phyloP scores from a whole-genome alignment of 495 filamentous ascomycete genomes.

The Daldinia grandis region DNA sequence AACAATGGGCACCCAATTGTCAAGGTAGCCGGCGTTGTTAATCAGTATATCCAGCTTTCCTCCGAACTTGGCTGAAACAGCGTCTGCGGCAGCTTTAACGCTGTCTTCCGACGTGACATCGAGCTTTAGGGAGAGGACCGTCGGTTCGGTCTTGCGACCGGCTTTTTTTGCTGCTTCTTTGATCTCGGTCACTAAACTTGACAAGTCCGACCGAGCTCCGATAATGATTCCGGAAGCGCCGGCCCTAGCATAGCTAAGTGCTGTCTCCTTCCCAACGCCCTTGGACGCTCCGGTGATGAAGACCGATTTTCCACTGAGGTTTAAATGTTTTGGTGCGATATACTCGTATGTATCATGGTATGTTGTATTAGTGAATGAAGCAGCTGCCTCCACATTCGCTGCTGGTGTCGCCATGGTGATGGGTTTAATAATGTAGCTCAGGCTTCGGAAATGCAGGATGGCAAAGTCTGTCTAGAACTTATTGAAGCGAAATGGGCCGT shows the following conservation, averaged over 20 bases:
- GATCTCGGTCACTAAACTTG: slow-evolving; percentile 45
- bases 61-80: slow-evolving; percentile 43
- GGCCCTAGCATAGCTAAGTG: slow-evolving; percentile 55
- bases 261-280: slow-evolving; percentile 63
- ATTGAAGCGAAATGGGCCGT: no score
- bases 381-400: slow-evolving; percentile 18
- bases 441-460: not conserved
- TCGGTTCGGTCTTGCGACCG: slow-evolving; percentile 46
- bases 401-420: slow-evolving; percentile 26
- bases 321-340: slow-evolving; percentile 45
- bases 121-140: slow-evolving; percentile 51
- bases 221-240: slow-evolving; percentile 54
- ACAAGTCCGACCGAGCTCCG: slow-evolving; percentile 53
- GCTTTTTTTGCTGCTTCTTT: slow-evolving; percentile 46
- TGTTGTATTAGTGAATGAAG: slow-evolving; percentile 32
- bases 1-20: slow-evolving; percentile 43
- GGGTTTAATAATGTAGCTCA: not conserved
- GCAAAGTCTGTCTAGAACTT: not conserved
- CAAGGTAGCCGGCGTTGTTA: slow-evolving; percentile 56
- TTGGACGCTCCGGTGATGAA: slow-evolving; percentile 65
- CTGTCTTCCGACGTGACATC: slow-evolving; percentile 54
- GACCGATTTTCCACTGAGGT: slow-evolving; percentile 62
- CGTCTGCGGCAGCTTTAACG: slow-evolving; percentile 48
- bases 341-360: slow-evolving; percentile 53
- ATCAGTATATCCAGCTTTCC: slow-evolving; percentile 54